A percentile compares a stretch with the other conserved stretches of the same genome.
These are phyloP conservation scores for Amanita pseudoporphyria DNA, from an alignment of 768 basidiomycete genomes.

Conservation along the genomic window DNA sequence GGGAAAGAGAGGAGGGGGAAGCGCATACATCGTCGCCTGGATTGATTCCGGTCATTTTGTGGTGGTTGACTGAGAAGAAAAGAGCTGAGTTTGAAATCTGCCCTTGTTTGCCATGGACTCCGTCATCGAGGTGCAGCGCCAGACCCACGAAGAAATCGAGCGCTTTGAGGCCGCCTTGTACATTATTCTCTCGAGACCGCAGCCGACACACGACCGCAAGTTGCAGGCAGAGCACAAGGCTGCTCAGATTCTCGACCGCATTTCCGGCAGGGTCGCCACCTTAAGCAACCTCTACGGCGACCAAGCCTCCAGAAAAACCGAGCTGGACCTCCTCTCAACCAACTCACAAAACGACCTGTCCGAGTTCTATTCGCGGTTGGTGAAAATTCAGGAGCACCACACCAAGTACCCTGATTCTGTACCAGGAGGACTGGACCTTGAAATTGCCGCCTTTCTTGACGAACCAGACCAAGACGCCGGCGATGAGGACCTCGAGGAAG, in stretches of 20 bases:
- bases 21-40: conserved; percentile 71
- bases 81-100: conserved; percentile 50
- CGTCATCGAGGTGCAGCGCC: conserved; percentile 86
- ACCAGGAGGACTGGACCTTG: conserved; percentile 72
- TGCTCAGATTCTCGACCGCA: conserved; percentile 79
- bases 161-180: conserved; percentile 84
- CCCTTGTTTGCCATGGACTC: conserved; percentile 66
- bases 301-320: conserved; percentile 58
- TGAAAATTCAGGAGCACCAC: conserved; percentile 95
- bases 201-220: conserved; percentile 49
- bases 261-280: conserved; percentile 55
- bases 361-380: conserved; percentile 94
- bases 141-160: conserved; percentile 94
- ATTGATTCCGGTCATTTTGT: conserved; percentile 74
- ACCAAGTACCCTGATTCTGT: conserved; percentile 88
- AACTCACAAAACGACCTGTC: conserved; percentile 66
- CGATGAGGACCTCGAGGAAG: conserved; percentile 71
- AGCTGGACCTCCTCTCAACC: conserved; percentile 54
- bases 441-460: conserved; percentile 74
- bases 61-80: conserved; percentile 29
- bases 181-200: conserved; percentile 64
- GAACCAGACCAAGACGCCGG: conserved; percentile 59
- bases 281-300: conserved; percentile 74
- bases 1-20: conserved; percentile 12
- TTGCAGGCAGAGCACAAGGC: conserved; percentile 84